A percentile compares a stretch with the other conserved stretches of the same genome.
phyloP scores from a whole-genome alignment of 2,329 filamentous ascomycete species.

The Periconia macrospinosa region DNA sequence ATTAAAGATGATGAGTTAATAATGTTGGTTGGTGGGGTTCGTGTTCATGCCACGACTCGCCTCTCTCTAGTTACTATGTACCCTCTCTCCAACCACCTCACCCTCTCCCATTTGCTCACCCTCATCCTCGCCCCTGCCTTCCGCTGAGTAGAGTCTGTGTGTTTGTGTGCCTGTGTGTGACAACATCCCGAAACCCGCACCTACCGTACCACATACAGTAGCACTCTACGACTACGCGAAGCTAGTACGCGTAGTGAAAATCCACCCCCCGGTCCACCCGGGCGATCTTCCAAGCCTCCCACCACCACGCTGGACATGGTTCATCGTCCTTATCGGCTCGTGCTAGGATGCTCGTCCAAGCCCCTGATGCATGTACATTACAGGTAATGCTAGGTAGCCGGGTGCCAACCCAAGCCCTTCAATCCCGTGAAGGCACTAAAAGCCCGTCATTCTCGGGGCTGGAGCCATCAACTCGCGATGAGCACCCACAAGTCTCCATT shows the following conservation, averaged over 20 bases:
- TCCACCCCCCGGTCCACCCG: conserved; percentile 5
- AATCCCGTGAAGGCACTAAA: conserved; percentile 32
- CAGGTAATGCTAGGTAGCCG: conserved; percentile 30
- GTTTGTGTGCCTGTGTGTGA: conserved; percentile 3
- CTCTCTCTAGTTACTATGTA: background rate
- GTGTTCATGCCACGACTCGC: background rate
- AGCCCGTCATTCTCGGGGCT: conserved; percentile 31
- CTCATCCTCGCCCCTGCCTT: background rate
- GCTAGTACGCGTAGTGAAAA: background rate
- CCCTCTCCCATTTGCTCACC: background rate
- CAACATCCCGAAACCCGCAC: conserved; percentile 4
- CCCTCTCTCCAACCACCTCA: background rate
- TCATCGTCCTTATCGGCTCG: conserved; percentile 9
- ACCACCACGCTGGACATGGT: conserved; percentile 1
- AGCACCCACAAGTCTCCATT: conserved; percentile 37
- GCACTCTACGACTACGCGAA: conserved; percentile 1
- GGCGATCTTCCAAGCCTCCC: conserved; percentile 5
- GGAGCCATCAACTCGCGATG: conserved; percentile 37
- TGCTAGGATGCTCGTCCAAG: conserved; percentile 22
- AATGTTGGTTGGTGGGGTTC: background rate
- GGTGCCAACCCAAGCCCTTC: conserved; percentile 14
- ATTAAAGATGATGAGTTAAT: background rate
- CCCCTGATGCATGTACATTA: conserved; percentile 31
- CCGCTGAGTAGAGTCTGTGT: background rate
- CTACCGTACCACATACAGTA: conserved; percentile 2